Conservation (phyloP, 202 grass and related monocot species). For the Elaeis oleifera region DNA sequence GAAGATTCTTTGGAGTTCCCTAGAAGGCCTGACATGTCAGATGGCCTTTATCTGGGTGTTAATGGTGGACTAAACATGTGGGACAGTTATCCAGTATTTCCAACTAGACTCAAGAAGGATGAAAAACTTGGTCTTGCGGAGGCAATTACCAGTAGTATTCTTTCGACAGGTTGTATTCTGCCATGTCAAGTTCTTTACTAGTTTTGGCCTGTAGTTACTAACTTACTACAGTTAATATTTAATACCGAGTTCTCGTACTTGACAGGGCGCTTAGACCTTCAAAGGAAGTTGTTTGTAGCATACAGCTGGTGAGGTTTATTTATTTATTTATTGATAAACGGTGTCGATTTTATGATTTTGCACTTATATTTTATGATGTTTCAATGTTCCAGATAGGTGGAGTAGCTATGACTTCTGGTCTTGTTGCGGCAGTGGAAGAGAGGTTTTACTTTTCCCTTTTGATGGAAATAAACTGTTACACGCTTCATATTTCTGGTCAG, state of each 20-base stretch:
- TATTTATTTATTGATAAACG: too few species aligned
- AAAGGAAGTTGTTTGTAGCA: conserved; percentile 91
- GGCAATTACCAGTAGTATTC: conserved; percentile 79
- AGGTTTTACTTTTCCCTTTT: conserved; percentile 37
- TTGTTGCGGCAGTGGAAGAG: conserved; percentile 75
- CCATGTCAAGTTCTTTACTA: conserved; percentile 7
- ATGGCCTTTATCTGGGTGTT: conserved; percentile 45
- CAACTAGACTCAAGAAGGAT: conserved; percentile 73
- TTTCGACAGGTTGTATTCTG: conserved; percentile 71
- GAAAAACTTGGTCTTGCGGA: conserved; percentile 80
- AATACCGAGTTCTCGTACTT: conserved; percentile 4
- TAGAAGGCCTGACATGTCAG: conserved; percentile 28
- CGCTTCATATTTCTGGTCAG: too few species aligned
- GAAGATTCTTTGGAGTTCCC: conserved; percentile 71
- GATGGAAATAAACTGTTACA: background rate
- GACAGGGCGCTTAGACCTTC: conserved; percentile 77
- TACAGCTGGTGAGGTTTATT: conserved; percentile 67
- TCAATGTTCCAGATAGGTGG: conserved; percentile 67
- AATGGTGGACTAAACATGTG: conserved; percentile 67
- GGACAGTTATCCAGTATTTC: conserved; percentile 75
- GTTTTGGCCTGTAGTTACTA: background rate
- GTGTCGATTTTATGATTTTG: background rate
- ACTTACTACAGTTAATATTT: background rate
- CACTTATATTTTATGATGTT: conserved; percentile 7
- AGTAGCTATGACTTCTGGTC: conserved; percentile 59